These are phyloP conservation scores for Trichosporon ovoides DNA, from an alignment of 1,284 basidiomycete species.

Conservation along the genomic window DNA sequence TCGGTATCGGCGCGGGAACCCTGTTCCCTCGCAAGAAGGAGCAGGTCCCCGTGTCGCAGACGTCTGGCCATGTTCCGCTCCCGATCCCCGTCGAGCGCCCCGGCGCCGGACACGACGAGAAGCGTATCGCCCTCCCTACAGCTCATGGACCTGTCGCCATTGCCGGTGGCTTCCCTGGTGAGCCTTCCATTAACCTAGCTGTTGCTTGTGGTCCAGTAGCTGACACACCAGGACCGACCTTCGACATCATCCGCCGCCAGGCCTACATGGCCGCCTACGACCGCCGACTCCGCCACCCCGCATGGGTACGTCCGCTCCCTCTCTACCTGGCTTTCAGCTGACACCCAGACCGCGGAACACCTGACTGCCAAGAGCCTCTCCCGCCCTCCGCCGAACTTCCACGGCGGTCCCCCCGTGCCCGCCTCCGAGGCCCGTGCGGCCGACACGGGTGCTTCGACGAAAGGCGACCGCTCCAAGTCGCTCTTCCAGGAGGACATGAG, in stretches of 20 bases:
- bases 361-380: slow-evolving; percentile 71
- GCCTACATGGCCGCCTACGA: slow-evolving; percentile 90
- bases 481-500: slow-evolving; percentile 77
- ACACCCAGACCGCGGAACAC: slow-evolving; percentile 77
- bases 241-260: slow-evolving; percentile 70
- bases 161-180: slow-evolving; percentile 41
- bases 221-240: slow-evolving; percentile 63
- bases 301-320: slow-evolving; percentile 63
- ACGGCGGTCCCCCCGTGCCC: slow-evolving; percentile 28
- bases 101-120: slow-evolving; percentile 14
- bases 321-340: not conserved
- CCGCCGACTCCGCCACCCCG: slow-evolving; percentile 78
- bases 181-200: slow-evolving; percentile 38
- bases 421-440: slow-evolving; percentile 36
- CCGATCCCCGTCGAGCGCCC: slow-evolving; percentile 26
- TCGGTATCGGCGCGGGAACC: slow-evolving; percentile 44
- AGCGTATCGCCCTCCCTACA: slow-evolving; percentile 23
- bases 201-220: not conserved
- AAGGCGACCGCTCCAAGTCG: slow-evolving; percentile 70
- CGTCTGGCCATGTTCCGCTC: slow-evolving; percentile 12
- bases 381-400: slow-evolving; percentile 49
- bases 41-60: not conserved
- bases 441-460: slow-evolving; percentile 42
- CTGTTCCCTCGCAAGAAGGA: slow-evolving; percentile 28
- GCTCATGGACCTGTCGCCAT: slow-evolving; percentile 33